phyloP scores from a whole-genome alignment of 805 yeast species.

The Candida maesae region DNA sequence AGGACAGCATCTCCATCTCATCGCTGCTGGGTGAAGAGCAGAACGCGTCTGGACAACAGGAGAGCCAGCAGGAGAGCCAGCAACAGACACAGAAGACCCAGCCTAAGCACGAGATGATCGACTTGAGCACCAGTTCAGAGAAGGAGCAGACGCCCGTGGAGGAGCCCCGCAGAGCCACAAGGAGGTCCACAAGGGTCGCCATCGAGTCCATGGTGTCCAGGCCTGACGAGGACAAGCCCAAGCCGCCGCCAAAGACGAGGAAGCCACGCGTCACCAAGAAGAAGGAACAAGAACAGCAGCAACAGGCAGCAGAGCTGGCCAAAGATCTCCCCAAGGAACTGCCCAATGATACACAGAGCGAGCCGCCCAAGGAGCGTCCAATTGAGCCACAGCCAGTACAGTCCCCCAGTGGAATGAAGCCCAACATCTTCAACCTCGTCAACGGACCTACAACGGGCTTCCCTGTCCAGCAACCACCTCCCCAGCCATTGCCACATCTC shows the following conservation, averaged over 20 bases:
- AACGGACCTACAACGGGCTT: slow-evolving; percentile 1
- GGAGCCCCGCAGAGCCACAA: slow-evolving; percentile 4
- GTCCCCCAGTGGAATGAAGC: slow-evolving; percentile 4
- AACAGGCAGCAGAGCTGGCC: not conserved
- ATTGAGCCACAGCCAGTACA: not conserved
- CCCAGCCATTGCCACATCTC: not conserved
- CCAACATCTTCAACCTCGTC: slow-evolving; percentile 14
- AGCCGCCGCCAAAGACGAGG: slow-evolving; percentile 1
- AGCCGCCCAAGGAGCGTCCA: not conserved
- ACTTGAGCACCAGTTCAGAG: not conserved
- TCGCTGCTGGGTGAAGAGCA: slow-evolving; percentile 10
- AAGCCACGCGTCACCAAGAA: slow-evolving; percentile 4
- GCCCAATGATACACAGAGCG: not conserved
- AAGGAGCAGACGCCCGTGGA: slow-evolving; percentile 1
- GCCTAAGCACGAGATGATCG: not conserved
- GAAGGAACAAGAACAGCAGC: not conserved
- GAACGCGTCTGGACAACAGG: slow-evolving; percentile 1
- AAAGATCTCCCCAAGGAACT: not conserved
- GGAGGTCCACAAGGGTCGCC: slow-evolving; percentile 11
- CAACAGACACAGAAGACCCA: not conserved
- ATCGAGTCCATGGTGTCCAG: slow-evolving; percentile 8
- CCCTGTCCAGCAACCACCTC: not conserved
- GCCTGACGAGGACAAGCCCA: slow-evolving; percentile 1
- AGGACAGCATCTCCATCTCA: slow-evolving; percentile 11
- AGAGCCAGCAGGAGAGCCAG: not conserved